phyloP scores from a whole-genome alignment of 208 protist species.

The Leishmania gerbilli region DNA sequence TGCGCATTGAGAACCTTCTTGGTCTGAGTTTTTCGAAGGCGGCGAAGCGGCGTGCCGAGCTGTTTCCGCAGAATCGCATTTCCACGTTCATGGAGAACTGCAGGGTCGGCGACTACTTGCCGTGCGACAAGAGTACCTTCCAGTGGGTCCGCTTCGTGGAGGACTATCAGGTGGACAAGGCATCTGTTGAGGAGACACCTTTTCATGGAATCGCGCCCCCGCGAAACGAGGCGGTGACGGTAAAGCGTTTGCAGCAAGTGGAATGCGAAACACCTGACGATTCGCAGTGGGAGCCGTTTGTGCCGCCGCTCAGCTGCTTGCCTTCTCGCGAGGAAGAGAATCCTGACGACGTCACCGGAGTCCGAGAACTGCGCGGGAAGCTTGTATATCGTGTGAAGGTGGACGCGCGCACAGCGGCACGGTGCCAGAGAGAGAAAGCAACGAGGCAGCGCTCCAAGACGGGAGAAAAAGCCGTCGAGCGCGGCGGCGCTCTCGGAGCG shows the following conservation, averaged over 20 bases:
- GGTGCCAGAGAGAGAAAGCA: constrained; percentile 53
- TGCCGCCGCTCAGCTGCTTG: constrained; percentile 22
- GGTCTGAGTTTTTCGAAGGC: constrained; percentile 71
- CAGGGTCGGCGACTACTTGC: constrained; percentile 72
- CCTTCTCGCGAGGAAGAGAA: constrained; percentile 28
- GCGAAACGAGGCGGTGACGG: constrained; percentile 24
- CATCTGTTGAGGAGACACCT: constrained; percentile 54
- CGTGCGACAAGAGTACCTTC: constrained; percentile 51
- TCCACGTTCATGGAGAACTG: constrained; percentile 57
- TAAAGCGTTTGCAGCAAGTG: neutral
- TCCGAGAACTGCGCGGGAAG: constrained; percentile 57
- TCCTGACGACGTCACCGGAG: constrained; percentile 66
- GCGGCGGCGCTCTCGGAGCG: constrained; percentile 36
- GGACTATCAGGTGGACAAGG: constrained; percentile 51
- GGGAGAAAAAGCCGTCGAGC: constrained; percentile 18
- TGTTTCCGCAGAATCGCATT: constrained; percentile 48
- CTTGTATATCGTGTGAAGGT: constrained; percentile 67
- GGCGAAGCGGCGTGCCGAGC: constrained; percentile 41
- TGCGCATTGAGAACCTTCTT: constrained; percentile 52
- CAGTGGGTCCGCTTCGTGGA: constrained; percentile 59
- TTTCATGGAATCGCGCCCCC: constrained; percentile 45
- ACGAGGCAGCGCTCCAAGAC: constrained; percentile 29
- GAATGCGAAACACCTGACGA: constrained; percentile 40
- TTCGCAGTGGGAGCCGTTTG: constrained; percentile 30
- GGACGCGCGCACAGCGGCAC: constrained; percentile 50